Percentiles rank a stretch among this genome's conserved stretches.
These are phyloP conservation scores for Drechslerella coelobrocha DNA, from an alignment of 2,329 filamentous ascomycete species.

Conservation along the genomic window DNA sequence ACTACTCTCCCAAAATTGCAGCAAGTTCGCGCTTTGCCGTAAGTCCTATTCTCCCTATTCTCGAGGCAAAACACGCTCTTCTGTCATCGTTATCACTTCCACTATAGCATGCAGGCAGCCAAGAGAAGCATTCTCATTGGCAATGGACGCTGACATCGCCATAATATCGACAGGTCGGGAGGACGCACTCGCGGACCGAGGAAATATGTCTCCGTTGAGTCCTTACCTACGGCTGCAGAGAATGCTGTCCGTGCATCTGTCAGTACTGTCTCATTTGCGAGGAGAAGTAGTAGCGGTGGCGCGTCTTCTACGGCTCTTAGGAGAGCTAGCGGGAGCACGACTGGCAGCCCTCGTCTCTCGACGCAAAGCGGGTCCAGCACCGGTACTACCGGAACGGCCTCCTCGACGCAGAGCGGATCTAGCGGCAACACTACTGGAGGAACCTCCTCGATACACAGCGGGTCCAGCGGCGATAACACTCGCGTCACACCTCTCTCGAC, in stretches of 20 bases:
- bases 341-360: not conserved
- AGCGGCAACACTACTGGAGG: not conserved
- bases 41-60: slow-evolving; percentile 7
- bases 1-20: not conserved
- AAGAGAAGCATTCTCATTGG: no score
- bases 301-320: no score
- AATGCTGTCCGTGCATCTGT: no score
- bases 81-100: no score
- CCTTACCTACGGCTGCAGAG: not conserved
- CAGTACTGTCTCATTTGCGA: not conserved
- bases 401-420: not conserved
- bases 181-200: slow-evolving; percentile 15
- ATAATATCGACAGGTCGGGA: slow-evolving; percentile 18
- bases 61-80: no score
- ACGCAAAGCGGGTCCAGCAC: not conserved
- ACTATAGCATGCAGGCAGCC: no score
- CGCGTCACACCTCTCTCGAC: not conserved
- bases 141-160: not conserved
- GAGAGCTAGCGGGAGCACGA: no score
- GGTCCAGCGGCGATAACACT: not conserved
- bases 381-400: not conserved
- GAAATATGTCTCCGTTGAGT: slow-evolving; percentile 18
- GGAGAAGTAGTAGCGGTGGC: no score
- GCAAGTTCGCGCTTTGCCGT: slow-evolving; percentile 26
- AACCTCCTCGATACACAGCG: not conserved